These are phyloP conservation scores for Pythium insidiosum DNA, from an alignment of 352 stramenopile genomes.

Conservation along the genomic window DNA sequence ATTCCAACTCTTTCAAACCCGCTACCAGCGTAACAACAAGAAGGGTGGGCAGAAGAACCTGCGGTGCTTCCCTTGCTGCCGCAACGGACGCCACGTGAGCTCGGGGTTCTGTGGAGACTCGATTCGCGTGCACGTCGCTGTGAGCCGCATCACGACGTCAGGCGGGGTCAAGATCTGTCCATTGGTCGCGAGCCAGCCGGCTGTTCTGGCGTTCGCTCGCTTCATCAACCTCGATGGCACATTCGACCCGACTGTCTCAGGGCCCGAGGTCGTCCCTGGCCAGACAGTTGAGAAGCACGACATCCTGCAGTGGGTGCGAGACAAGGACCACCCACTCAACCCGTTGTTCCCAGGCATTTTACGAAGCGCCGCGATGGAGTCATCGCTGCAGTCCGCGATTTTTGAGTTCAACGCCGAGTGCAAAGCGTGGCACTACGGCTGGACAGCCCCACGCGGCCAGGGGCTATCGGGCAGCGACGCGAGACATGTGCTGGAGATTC, in stretches of 20 bases:
- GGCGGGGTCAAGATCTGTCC: slow-evolving; percentile 78
- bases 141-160: slow-evolving; percentile 66
- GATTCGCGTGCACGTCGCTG: slow-evolving; percentile 71
- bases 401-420: slow-evolving; percentile 87
- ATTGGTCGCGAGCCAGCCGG: slow-evolving; percentile 53
- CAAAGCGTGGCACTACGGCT: slow-evolving; percentile 88
- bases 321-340: slow-evolving; percentile 74
- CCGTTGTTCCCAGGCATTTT: slow-evolving; percentile 68
- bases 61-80: slow-evolving; percentile 81
- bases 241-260: slow-evolving; percentile 61
- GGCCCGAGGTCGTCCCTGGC: slow-evolving; percentile 62
- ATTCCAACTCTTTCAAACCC: slow-evolving; percentile 69
- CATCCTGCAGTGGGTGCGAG: slow-evolving; percentile 48
- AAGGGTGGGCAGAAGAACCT: slow-evolving; percentile 87
- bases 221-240: slow-evolving; percentile 69
- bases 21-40: slow-evolving; percentile 89
- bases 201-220: slow-evolving; percentile 55
- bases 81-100: slow-evolving; percentile 70
- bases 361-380: slow-evolving; percentile 70
- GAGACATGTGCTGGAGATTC: slow-evolving; percentile 66
- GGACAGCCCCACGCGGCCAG: slow-evolving; percentile 67
- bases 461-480: slow-evolving; percentile 68
- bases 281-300: slow-evolving; percentile 72
- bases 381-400: slow-evolving; percentile 65
- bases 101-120: slow-evolving; percentile 84